Conservation (phyloP, 495 filamentous ascomycete species). For the Penicillium angulare region DNA sequence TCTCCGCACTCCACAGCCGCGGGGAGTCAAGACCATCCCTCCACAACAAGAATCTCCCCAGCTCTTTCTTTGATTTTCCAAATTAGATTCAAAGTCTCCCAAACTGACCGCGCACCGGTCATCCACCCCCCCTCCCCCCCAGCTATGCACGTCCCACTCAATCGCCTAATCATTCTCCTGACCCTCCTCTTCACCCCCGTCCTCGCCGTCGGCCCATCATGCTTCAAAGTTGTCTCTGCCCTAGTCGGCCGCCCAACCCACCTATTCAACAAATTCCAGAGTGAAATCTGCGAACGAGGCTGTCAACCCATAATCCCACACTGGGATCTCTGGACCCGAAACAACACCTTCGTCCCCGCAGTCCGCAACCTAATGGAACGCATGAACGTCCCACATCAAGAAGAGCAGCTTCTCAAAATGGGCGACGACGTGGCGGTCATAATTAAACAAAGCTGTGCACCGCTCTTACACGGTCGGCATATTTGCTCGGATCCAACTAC, state of each 20-base stretch:
- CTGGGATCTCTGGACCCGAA: constrained; percentile 48
- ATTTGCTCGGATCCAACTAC: constrained; percentile 38
- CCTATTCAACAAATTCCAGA: constrained; percentile 39
- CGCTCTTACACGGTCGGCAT: constrained; percentile 33
- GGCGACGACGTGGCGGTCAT: constrained; percentile 42
- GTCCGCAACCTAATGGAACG: constrained; percentile 37
- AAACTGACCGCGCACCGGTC: too few relatives aligned
- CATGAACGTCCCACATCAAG: constrained; percentile 34
- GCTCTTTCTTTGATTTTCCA: neutral
- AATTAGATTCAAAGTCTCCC: neutral
- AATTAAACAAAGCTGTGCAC: constrained; percentile 38
- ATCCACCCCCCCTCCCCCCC: too few relatives aligned
- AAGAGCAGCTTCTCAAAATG: constrained; percentile 35
- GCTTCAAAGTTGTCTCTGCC: constrained; percentile 39
- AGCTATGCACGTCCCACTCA: constrained; percentile 17
- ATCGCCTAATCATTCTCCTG: constrained; percentile 21
- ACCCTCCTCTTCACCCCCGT: constrained; percentile 20
- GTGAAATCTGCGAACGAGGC: constrained; percentile 40
- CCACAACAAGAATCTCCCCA: neutral
- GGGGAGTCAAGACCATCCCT: neutral
- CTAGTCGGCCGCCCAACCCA: constrained; percentile 36
- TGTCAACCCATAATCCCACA: constrained; percentile 43
- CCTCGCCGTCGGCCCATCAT: constrained; percentile 32
- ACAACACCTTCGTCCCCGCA: constrained; percentile 42
- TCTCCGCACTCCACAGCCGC: constrained; percentile 9